These are phyloP conservation scores for Orbilia brochopaga DNA, from an alignment of 2,329 filamentous ascomycete species.

Conservation along the genomic window DNA sequence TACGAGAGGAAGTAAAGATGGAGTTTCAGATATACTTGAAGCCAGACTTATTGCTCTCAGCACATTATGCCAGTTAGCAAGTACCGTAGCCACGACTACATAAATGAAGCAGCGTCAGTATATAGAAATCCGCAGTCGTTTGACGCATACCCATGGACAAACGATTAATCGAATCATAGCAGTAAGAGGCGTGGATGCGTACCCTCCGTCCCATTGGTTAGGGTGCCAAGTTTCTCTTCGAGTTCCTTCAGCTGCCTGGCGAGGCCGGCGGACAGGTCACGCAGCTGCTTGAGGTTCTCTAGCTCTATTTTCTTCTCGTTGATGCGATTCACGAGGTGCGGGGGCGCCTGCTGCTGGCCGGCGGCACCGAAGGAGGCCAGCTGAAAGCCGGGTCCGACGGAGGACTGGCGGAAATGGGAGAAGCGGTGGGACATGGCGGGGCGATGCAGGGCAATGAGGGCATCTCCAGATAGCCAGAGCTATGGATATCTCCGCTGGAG, in stretches of 20 bases:
- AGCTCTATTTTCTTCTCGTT: constrained; percentile 85
- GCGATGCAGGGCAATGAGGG: constrained; percentile 60
- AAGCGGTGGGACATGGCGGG: constrained; percentile 65
- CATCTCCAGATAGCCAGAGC: neutral
- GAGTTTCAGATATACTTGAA: constrained; percentile 66
- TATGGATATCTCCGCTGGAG: neutral
- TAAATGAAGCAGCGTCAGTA: neutral
- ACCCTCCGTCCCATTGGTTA: constrained; percentile 84
- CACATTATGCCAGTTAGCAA: constrained; percentile 88
- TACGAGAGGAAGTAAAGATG: constrained; percentile 1
- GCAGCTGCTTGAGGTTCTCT: constrained; percentile 76
- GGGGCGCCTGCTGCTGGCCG: constrained; percentile 57
- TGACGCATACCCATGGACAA: too few species aligned
- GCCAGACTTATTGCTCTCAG: constrained; percentile 85
- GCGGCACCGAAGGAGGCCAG: constrained; percentile 33
- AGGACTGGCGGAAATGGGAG: constrained; percentile 72
- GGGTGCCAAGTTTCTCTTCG: constrained; percentile 75
- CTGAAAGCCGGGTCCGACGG: constrained; percentile 59
- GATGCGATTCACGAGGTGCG: constrained; percentile 68
- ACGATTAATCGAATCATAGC: too few species aligned
- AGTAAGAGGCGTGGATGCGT: constrained; percentile 50
- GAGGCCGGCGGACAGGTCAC: constrained; percentile 77
- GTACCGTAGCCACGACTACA: constrained; percentile 78
- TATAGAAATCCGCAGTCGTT: too few species aligned
- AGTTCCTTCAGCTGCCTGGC: constrained; percentile 82